Percentiles rank a stretch among this genome's conserved stretches.
These are phyloP conservation scores for Phytomonas sp. DNA, from an alignment of 208 protist genomes.

Conservation along the genomic window DNA sequence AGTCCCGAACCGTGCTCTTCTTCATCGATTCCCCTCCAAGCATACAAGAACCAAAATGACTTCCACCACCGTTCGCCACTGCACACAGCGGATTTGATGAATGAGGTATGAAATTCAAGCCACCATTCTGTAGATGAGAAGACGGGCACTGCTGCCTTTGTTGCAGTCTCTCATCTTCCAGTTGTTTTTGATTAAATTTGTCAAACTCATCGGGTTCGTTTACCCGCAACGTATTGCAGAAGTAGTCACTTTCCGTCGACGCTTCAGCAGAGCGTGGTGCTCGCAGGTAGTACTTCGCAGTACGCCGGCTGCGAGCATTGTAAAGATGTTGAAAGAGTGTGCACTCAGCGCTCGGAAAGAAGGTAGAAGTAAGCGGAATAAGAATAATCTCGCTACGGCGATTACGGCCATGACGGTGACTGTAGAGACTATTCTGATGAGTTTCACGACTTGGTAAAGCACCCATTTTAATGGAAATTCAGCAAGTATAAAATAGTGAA, in stretches of 20 bases:
- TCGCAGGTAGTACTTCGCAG: slow-evolving; percentile 75
- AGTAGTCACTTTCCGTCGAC: slow-evolving; percentile 47
- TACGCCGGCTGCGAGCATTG: slow-evolving; percentile 44
- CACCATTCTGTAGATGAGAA: slow-evolving; percentile 11
- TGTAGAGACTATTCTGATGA: slow-evolving; percentile 66
- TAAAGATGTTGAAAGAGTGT: slow-evolving; percentile 50
- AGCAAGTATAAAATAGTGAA: slow-evolving; percentile 1
- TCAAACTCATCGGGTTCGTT: slow-evolving; percentile 17
- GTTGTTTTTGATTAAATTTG: not conserved
- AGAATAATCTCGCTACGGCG: slow-evolving; percentile 65
- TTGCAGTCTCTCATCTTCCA: slow-evolving; percentile 1
- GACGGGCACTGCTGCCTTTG: slow-evolving; percentile 10
- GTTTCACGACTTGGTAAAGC: slow-evolving; percentile 69
- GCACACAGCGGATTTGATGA: too few species aligned
- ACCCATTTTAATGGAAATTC: slow-evolving; percentile 30
- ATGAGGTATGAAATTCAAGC: not conserved
- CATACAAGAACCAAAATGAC: too few species aligned
- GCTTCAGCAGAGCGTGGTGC: slow-evolving; percentile 31
- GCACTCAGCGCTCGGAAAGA: slow-evolving; percentile 53
- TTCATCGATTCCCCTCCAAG: too few species aligned
- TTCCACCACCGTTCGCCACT: too few species aligned
- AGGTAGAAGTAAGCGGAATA: slow-evolving; percentile 51
- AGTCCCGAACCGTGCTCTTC: slow-evolving; percentile 10
- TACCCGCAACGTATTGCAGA: slow-evolving; percentile 40
- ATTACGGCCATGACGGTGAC: slow-evolving; percentile 65